Percentiles rank a stretch among this genome's conserved stretches.
Conservation (phyloP, 306 rosid genomes). For the Hylodesmum podocarpum region DNA sequence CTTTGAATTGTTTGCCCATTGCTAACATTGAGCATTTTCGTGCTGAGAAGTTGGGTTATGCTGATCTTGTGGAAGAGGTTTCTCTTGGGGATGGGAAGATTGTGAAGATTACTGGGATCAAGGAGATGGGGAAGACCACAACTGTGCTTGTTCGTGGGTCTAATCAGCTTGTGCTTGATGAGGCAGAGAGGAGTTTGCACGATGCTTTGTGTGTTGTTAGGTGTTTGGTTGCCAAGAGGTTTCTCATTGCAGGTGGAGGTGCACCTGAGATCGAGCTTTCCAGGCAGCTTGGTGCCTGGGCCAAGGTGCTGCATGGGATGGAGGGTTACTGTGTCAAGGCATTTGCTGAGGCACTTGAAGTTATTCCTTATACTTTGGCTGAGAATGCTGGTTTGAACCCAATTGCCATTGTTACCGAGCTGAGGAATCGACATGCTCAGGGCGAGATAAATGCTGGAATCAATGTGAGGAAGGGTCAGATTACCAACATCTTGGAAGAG, state of each 20-base stretch:
- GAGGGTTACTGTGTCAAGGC: conserved; percentile 88
- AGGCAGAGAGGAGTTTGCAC: conserved; percentile 93
- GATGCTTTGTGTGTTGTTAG: conserved; percentile 97
- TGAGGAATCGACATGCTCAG: conserved; percentile 93
- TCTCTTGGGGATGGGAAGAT: conserved; percentile 93
- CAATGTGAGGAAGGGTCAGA: conserved; percentile 99
- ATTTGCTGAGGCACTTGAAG: conserved; percentile 98
- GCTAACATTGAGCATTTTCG: conserved; percentile 93
- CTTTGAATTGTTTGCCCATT: conserved; percentile 89
- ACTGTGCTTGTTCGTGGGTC: conserved; percentile 95
- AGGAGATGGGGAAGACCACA: conserved; percentile 91
- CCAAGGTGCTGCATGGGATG: conserved; percentile 97
- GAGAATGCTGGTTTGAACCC: conserved; percentile 98
- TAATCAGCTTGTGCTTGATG: conserved; percentile 79
- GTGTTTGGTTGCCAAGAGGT: conserved; percentile 88
- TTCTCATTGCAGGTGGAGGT: conserved; percentile 96
- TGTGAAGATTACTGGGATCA: conserved; percentile 86
- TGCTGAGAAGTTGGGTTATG: conserved; percentile 82
- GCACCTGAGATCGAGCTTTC: conserved; percentile 98
- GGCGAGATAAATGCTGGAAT: conserved; percentile 95
- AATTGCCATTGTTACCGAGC: conserved; percentile 89
- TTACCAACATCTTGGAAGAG: conserved; percentile 97
- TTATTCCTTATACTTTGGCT: conserved; percentile 88
- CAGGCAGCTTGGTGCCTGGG: conserved; percentile 97
- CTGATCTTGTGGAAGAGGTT: conserved; percentile 90